phyloP scores from a whole-genome alignment of 2,329 filamentous ascomycete genomes.

The Penicillium sp. region DNA sequence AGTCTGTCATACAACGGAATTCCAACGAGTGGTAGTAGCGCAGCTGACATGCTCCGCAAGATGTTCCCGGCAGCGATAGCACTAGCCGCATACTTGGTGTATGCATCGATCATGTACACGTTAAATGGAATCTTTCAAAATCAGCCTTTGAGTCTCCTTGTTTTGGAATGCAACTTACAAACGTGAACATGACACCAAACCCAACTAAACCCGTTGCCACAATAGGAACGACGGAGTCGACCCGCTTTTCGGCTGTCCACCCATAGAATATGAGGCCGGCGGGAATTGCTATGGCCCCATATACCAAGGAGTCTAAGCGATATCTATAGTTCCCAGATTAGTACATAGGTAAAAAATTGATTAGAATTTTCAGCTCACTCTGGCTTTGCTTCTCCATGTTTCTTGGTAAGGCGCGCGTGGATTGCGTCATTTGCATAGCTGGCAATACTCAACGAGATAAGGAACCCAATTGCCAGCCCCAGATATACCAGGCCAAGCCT shows the following conservation, averaged over 20 bases:
- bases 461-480: constrained; percentile 10
- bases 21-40: constrained; percentile 58
- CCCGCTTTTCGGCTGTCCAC: constrained; percentile 18
- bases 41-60: constrained; percentile 49
- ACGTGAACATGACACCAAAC: constrained; percentile 11
- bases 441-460: constrained; percentile 7
- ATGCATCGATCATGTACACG: constrained; percentile 10
- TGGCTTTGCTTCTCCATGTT: constrained; percentile 8
- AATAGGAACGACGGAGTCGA: constrained; percentile 5
- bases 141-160: not conserved
- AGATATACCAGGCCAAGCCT: constrained; percentile 11
- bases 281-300: constrained; percentile 22
- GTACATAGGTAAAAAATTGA: not conserved
- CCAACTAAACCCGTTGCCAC: constrained; percentile 7
- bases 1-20: constrained; percentile 59
- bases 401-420: not conserved
- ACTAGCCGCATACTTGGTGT: constrained; percentile 2
- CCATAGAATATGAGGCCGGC: constrained; percentile 35
- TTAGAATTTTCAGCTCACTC: constrained; percentile 2
- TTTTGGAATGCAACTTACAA: not conserved
- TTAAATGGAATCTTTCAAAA: constrained; percentile 38
- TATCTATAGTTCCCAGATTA: not conserved
- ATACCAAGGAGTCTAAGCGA: constrained; percentile 29
- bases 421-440: constrained; percentile 5
- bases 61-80: constrained; percentile 11